Base-by-base conservation (phyloP, 345 rosid species). In the Lepidium didymum region DNA sequence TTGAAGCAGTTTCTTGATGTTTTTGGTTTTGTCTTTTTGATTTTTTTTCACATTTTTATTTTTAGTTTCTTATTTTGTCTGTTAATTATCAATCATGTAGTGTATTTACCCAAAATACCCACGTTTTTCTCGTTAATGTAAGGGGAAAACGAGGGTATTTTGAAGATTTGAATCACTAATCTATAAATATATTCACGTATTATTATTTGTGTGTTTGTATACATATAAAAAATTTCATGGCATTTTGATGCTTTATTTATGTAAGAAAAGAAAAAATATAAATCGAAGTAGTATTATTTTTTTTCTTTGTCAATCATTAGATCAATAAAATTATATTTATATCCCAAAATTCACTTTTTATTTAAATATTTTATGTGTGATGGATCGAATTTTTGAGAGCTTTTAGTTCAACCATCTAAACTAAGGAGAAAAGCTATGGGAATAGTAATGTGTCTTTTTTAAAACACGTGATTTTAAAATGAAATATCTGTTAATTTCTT, bases 121-220 rank as follows among this genome's bases (percentile, higher is more conserved):
- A 57, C 72, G 79, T 76, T 76, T 75, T 76, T 64, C 37, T 63
- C 36, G 35, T 56, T 56, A 5, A 34, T 50, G 56, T 64, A 57
- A 69, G 57, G 75, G 75, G 0, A 75, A 75, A 75, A 75, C 79
- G 79, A 75, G 67, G 75, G 29, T 75, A 75, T 75, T 75, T 75
- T 75, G 75, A 75, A 19, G 51, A 51, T 43, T 41, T 69, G 12
- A 59, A 46, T 68, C 65, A 42, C 74, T 74, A 31, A 51, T 66
- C 42, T 58, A 50, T 43, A 34, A 73, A 51, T 44, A 15, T 68
- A 31, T 49, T 66, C 33, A 25, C 10, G 27, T 55, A 49, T 40
- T n/a, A n/a, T 42, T 60, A 47, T 10, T 41, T 36, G 19, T 62
- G 13, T 70, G 41, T 51, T 4, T 3, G 10, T 21, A 6, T 31